Conservation (phyloP, 2,329 filamentous ascomycete genomes). For the Penicillium carneum region DNA sequence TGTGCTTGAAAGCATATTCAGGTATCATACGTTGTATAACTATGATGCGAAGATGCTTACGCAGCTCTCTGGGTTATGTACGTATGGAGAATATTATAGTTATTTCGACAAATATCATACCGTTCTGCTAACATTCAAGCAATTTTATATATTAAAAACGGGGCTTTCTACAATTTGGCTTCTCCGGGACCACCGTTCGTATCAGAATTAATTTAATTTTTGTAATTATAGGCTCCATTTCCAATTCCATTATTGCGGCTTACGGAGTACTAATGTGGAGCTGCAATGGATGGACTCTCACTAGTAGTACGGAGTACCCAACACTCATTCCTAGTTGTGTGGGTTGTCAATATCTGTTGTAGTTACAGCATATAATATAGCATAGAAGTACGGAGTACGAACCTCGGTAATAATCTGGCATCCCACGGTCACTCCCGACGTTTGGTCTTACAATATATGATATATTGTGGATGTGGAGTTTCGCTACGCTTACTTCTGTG, state of each 20-base stretch:
- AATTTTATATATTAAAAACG: slow-evolving; percentile 1
- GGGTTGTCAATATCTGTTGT: not conserved
- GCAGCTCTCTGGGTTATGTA: not conserved
- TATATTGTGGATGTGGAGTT: not conserved
- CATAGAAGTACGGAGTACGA: not conserved
- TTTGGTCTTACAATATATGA: not conserved
- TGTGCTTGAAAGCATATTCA: not conserved
- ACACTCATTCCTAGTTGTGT: not conserved
- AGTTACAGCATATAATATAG: not conserved
- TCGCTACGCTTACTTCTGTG: not conserved
- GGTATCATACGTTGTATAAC: slow-evolving; percentile 5
- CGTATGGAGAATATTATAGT: not conserved
- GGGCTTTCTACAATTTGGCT: not conserved
- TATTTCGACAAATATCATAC: not conserved
- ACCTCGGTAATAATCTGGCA: not conserved
- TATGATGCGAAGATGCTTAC: not conserved
- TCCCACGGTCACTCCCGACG: not conserved
- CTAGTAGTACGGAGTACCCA: not conserved
- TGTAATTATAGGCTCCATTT: not conserved
- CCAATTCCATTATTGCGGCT: not conserved
- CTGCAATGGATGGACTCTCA: not conserved
- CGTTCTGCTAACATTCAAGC: not conserved
- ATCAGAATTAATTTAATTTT: not conserved
- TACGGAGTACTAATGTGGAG: not conserved
- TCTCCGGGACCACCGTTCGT: not conserved